phyloP scores from a whole-genome alignment of 192 early-diverging fungal species.

The Backusella liffmaniae region DNA sequence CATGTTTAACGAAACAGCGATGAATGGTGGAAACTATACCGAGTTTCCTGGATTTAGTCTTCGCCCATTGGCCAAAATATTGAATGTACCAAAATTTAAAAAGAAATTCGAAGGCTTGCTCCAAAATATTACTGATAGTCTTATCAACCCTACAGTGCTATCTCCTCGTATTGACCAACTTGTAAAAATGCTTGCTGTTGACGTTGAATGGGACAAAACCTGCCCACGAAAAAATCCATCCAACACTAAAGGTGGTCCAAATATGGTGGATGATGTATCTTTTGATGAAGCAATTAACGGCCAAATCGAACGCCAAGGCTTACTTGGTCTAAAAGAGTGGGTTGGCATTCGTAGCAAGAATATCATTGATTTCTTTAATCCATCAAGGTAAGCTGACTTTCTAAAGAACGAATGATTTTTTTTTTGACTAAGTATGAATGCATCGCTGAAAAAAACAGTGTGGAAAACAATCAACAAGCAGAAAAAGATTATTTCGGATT shows the following conservation, averaged over 20 bases:
- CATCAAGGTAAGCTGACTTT: not conserved
- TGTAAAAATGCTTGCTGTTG: not conserved
- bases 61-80: not conserved
- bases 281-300: not conserved
- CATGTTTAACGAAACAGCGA: not conserved
- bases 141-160: not conserved
- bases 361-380: not conserved
- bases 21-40: conserved; percentile 13
- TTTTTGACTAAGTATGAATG: not conserved
- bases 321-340: not conserved
- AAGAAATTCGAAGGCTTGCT: conserved; percentile 2
- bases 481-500: not conserved
- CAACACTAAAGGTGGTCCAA: not conserved
- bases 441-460: not conserved
- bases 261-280: not conserved
- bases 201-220: conserved; percentile 11
- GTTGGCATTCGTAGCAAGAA: not conserved
- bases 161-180: not conserved
- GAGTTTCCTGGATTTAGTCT: conserved; percentile 16
- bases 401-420: not conserved
- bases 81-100: conserved; percentile 7
- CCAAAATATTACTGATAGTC: not conserved
- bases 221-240: not conserved
- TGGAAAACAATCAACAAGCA: not conserved
- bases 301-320: not conserved